These are phyloP conservation scores for Hyphodiscus sp. DNA, from an alignment of 2,329 filamentous ascomycete species.

Conservation along the genomic window DNA sequence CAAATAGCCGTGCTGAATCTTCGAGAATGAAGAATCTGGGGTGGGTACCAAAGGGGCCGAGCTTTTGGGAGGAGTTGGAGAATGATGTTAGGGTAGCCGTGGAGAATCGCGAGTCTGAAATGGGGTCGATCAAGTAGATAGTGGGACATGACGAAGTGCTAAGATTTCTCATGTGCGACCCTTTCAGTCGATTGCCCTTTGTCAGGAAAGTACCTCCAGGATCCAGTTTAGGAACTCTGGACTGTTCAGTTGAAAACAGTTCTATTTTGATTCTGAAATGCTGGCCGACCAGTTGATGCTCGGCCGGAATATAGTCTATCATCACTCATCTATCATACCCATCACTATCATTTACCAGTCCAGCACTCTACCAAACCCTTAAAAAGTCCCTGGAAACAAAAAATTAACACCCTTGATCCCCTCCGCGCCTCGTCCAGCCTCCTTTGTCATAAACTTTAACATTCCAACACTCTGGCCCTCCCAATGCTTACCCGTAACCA, in stretches of 20 bases:
- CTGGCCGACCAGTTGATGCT: slow-evolving; percentile 7
- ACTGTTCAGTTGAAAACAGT: neutral
- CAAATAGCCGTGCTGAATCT: too few relatives aligned
- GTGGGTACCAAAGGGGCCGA: too few relatives aligned
- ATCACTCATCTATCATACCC: slow-evolving; percentile 1
- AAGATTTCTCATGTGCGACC: too few relatives aligned
- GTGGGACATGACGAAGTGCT: too few relatives aligned
- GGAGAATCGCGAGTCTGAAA: too few relatives aligned
- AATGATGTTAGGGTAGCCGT: too few relatives aligned
- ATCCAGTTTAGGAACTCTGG: too few relatives aligned
- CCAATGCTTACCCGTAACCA: slow-evolving; percentile 76
- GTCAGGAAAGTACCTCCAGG: too few relatives aligned
- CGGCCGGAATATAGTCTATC: neutral
- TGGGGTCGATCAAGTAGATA: too few relatives aligned
- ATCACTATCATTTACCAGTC: neutral
- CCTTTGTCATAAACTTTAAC: slow-evolving; percentile 75
- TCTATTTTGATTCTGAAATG: neutral
- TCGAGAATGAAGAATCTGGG: too few relatives aligned
- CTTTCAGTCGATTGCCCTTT: too few relatives aligned
- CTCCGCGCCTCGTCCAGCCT: slow-evolving; percentile 64
- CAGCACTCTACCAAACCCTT: slow-evolving; percentile 3
- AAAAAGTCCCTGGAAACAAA: slow-evolving; percentile 65
- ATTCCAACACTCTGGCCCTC: slow-evolving; percentile 71
- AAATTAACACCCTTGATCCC: slow-evolving; percentile 76
- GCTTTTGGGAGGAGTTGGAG: too few relatives aligned